A percentile compares a stretch with the other conserved stretches of the same genome.
phyloP scores from a whole-genome alignment of 495 filamentous ascomycete genomes.

The Wilcoxina mikolae region DNA sequence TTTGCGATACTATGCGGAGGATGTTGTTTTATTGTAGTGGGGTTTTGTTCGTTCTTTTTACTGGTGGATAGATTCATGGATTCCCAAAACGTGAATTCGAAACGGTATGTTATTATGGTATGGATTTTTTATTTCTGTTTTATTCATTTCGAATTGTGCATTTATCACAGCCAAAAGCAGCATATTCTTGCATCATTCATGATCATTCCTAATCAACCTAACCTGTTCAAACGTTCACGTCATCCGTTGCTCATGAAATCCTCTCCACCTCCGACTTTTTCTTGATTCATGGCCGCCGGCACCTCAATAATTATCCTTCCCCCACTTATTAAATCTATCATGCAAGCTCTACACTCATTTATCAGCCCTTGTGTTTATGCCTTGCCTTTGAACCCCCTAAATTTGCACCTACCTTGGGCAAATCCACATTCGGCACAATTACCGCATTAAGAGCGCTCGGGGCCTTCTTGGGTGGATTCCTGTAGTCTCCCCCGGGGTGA shows the following conservation, averaged over 20 bases:
- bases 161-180: too few relatives aligned
- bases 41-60: background rate
- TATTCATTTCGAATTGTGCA: too few relatives aligned
- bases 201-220: too few relatives aligned
- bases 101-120: too few relatives aligned
- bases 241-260: too few relatives aligned
- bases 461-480: slow-evolving; percentile 63
- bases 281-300: background rate
- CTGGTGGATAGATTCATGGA: too few relatives aligned
- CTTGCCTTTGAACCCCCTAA: background rate
- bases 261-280: too few relatives aligned
- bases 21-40: background rate
- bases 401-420: slow-evolving; percentile 52
- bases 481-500: slow-evolving; percentile 74
- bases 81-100: too few relatives aligned
- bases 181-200: too few relatives aligned
- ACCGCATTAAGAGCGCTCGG: slow-evolving; percentile 89
- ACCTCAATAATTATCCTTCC: slow-evolving; percentile 58
- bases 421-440: slow-evolving; percentile 76
- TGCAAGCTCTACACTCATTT: slow-evolving; percentile 45
- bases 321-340: slow-evolving; percentile 95
- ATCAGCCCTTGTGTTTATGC: slow-evolving; percentile 2
- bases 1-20: background rate
- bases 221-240: too few relatives aligned
- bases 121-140: too few relatives aligned